Conservation (phyloP, 805 yeast species). For the Candida corydali region DNA sequence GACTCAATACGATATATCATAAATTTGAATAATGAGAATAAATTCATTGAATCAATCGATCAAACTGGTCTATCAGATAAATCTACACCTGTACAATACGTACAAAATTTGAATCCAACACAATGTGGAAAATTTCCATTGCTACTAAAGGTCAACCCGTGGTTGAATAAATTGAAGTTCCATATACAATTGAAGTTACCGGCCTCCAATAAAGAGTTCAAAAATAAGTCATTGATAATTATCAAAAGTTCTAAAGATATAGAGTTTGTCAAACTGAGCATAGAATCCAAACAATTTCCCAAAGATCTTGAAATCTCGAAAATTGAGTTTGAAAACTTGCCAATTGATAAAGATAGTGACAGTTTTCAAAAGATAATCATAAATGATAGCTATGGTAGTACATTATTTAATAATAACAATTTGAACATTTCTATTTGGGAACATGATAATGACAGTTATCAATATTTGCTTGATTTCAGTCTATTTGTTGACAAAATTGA, state of each 20-base stretch:
- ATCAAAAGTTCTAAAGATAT: conserved; percentile 23
- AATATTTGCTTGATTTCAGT: conserved; percentile 19
- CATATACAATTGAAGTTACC: conserved; percentile 20
- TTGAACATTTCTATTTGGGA: conserved; percentile 27
- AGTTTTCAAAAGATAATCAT: conserved; percentile 21
- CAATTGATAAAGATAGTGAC: conserved; percentile 15
- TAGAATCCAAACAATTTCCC: background rate
- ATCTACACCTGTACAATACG: conserved; percentile 22
- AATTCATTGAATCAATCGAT: conserved; percentile 17
- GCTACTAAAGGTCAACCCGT: conserved; percentile 23
- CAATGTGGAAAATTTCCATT: conserved; percentile 20
- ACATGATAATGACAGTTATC: conserved; percentile 14
- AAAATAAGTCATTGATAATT: conserved; percentile 22
- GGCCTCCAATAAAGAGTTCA: conserved; percentile 1
- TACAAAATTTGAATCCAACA: conserved; percentile 17
- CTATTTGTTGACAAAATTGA: conserved; percentile 23
- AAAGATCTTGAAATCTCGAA: conserved; percentile 23
- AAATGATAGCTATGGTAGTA: conserved; percentile 21
- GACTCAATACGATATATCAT: conserved; percentile 21
- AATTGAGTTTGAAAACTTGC: conserved; percentile 23
- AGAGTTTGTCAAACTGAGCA: conserved; percentile 2
- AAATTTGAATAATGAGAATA: conserved; percentile 15
- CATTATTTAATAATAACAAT: conserved; percentile 12
- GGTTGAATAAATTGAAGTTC: conserved; percentile 23
- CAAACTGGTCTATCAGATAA: too few relatives aligned